Conservation (phyloP, 2,329 filamentous ascomycete genomes). For the Colletotrichum tropicale region DNA sequence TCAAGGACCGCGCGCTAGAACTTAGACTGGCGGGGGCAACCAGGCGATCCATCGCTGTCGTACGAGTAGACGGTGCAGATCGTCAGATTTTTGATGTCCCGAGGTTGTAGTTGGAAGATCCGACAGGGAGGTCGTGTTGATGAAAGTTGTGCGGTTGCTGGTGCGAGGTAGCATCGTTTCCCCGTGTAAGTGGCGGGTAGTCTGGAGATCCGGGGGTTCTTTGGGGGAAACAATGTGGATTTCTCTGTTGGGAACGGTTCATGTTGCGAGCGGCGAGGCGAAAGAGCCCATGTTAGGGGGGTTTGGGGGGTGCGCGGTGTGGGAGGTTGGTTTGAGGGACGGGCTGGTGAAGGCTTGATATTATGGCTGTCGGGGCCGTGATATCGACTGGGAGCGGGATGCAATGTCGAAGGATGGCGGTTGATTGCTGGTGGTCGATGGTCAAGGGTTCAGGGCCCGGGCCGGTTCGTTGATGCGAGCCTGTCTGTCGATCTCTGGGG, state of each 20-base stretch:
- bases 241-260: neutral
- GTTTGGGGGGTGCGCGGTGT: neutral
- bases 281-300: neutral
- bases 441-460: neutral
- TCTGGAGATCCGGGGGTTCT: neutral
- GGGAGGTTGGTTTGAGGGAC: neutral
- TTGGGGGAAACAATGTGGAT: neutral
- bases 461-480: neutral
- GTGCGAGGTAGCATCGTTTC: neutral
- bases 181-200: neutral
- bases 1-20: neutral
- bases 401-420: neutral
- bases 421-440: neutral
- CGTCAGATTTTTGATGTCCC: neutral
- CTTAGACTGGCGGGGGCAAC: neutral
- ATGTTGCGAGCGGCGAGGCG: neutral
- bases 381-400: constrained; percentile 2
- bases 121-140: neutral
- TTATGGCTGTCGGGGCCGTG: neutral
- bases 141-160: neutral
- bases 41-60: neutral
- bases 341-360: neutral
- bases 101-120: neutral
- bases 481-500: neutral
- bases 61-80: neutral